A percentile compares a stretch with the other conserved stretches of the same genome.
phyloP scores from a whole-genome alignment of 2,329 filamentous ascomycete genomes.

The Fusarium tanahbumbuense region DNA sequence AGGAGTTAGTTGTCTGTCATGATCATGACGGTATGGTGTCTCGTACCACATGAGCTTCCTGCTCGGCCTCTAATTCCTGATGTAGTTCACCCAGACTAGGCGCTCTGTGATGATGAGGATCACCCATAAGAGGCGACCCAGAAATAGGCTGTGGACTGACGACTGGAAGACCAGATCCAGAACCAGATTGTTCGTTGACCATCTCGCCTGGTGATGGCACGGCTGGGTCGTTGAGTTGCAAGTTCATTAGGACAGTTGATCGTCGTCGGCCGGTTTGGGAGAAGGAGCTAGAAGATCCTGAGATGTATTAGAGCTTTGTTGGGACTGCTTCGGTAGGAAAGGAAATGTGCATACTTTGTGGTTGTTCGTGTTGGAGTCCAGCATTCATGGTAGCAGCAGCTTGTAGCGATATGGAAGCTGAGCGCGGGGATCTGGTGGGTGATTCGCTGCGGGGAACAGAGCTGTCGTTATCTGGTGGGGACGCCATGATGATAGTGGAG shows the following conservation, averaged over 20 bases:
- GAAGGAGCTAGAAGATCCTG: slow-evolving; percentile 66
- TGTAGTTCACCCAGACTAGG: slow-evolving; percentile 82
- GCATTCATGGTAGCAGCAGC: slow-evolving; percentile 83
- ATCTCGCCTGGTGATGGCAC: slow-evolving; percentile 77
- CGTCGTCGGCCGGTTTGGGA: slow-evolving; percentile 68
- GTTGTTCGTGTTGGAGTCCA: slow-evolving; percentile 74
- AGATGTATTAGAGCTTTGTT: slow-evolving; percentile 15
- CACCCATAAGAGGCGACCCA: slow-evolving; percentile 60
- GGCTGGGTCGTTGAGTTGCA: slow-evolving; percentile 77
- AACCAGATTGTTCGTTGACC: slow-evolving; percentile 57
- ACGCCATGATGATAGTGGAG: slow-evolving; percentile 44
- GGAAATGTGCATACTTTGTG: slow-evolving; percentile 59
- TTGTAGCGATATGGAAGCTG: slow-evolving; percentile 76
- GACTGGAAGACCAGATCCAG: slow-evolving; percentile 37
- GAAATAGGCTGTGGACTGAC: slow-evolving; percentile 61
- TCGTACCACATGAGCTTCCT: slow-evolving; percentile 79
- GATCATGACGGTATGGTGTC: neutral
- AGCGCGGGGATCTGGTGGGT: slow-evolving; percentile 71
- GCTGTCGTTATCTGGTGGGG: slow-evolving; percentile 40
- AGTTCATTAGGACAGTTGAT: slow-evolving; percentile 77
- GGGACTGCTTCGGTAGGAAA: neutral
- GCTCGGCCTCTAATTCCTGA: slow-evolving; percentile 82
- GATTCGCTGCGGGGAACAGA: slow-evolving; percentile 55
- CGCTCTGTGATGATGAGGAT: slow-evolving; percentile 72
- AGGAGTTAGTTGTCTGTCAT: slow-evolving; percentile 19